Evolutionary conservation across 306 rosid genomes (phyloP).

Genomic region (Sicyos baderoa): DNA sequence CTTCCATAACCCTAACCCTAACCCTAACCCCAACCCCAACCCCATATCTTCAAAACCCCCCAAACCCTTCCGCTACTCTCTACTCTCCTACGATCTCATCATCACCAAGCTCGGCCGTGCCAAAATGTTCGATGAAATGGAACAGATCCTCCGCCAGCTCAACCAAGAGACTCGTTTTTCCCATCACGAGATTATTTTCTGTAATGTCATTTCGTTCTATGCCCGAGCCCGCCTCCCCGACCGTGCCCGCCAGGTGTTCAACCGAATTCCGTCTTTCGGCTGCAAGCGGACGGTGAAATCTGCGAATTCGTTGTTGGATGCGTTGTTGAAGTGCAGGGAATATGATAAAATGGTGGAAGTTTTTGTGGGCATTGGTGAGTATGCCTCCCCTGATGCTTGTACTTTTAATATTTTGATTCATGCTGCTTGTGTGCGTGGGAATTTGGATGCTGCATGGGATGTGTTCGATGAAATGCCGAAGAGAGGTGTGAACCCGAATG

Average conservation of each 20-base stretch:
- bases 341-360: constrained; percentile 25
- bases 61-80: constrained; percentile 43
- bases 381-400: constrained; percentile 48
- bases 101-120: constrained; percentile 71
- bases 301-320: constrained; percentile 50
- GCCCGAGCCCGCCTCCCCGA: constrained; percentile 53
- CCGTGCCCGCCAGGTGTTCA: constrained; percentile 44
- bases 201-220: constrained; percentile 61
- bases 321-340: constrained; percentile 40
- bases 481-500: constrained; percentile 28
- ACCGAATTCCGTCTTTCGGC: constrained; percentile 40
- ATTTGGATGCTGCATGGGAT: constrained; percentile 29
- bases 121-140: constrained; percentile 66
- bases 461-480: constrained; percentile 57
- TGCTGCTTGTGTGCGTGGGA: constrained; percentile 23
- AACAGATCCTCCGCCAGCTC: constrained; percentile 48
- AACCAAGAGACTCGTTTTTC: constrained; percentile 38
- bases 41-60: constrained; percentile 20
- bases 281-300: constrained; percentile 50
- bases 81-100: constrained; percentile 63
- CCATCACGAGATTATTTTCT: constrained; percentile 51
- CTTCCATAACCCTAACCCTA: constrained; percentile 48
- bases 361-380: constrained; percentile 15
- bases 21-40: constrained; percentile 22
- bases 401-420: constrained; percentile 58